A percentile compares a stretch with the other conserved stretches of the same genome.
Evolutionary conservation across 2,329 filamentous ascomycete species (phyloP).

Genomic region (Seiridium unicorne): DNA sequence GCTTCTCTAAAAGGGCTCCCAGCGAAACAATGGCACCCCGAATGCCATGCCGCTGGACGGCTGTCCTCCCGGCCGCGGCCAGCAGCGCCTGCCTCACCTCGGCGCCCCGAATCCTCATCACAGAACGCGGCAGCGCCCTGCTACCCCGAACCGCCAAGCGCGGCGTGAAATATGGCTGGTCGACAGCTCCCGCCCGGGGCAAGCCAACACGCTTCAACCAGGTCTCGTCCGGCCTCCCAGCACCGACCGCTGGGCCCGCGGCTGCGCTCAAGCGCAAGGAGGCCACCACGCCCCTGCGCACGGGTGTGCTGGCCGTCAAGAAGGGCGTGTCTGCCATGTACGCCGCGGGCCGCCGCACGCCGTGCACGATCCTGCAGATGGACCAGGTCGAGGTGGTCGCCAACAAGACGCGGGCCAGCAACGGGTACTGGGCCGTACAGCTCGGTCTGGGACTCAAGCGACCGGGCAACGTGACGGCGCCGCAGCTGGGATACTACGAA

Average conservation of each 20-base stretch:
- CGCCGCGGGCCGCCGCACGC: constrained; percentile 72
- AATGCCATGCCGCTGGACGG: constrained; percentile 43
- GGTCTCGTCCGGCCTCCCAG: constrained; percentile 52
- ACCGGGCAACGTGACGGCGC: constrained; percentile 73
- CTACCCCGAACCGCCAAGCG: constrained; percentile 45
- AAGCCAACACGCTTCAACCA: constrained; percentile 61
- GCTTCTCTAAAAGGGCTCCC: neutral
- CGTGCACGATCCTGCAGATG: constrained; percentile 91
- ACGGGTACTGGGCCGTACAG: constrained; percentile 95
- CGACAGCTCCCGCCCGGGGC: constrained; percentile 48
- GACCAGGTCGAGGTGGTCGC: constrained; percentile 88
- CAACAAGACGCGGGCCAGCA: constrained; percentile 74
- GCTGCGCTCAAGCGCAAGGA: constrained; percentile 60
- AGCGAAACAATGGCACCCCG: constrained; percentile 39
- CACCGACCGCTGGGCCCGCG: constrained; percentile 55
- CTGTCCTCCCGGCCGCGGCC: constrained; percentile 27
- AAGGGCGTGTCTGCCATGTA: constrained; percentile 95
- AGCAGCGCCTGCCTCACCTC: constrained; percentile 20
- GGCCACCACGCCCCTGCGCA: constrained; percentile 63
- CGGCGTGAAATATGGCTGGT: constrained; percentile 61
- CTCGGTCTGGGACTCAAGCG: constrained; percentile 76
- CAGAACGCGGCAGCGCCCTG: constrained; percentile 30
- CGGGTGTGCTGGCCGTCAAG: constrained; percentile 83
- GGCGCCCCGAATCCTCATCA: constrained; percentile 26
- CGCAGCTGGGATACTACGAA: constrained; percentile 86